phyloP scores from a whole-genome alignment of 2,329 filamentous ascomycete genomes.

The Paradendryphiella salina region DNA sequence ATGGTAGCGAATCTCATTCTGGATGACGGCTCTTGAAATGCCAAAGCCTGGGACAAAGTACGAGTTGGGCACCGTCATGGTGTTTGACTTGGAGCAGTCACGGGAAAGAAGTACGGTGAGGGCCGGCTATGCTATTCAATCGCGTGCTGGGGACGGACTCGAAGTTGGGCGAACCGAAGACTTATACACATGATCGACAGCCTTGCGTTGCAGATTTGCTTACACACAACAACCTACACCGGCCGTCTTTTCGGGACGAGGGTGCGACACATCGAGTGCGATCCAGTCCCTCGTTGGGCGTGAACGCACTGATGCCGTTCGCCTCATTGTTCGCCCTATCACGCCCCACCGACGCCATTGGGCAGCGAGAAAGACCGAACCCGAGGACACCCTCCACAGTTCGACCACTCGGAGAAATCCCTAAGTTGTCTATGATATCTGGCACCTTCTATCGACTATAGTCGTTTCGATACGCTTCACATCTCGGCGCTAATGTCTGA shows the following conservation, averaged over 20 bases:
- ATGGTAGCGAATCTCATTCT: conserved; percentile 50
- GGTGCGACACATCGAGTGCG: conserved; percentile 10
- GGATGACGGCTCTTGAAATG: conserved; percentile 50
- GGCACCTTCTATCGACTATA: conserved; percentile 7
- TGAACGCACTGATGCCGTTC: conserved; percentile 34
- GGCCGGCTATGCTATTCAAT: conserved; percentile 15
- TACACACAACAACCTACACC: conserved; percentile 19
- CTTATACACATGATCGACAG: conserved; percentile 28
- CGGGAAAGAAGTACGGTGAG: conserved; percentile 13
- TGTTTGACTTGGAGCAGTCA: conserved; percentile 1
- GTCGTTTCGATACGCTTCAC: conserved; percentile 11
- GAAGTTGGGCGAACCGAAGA: conserved; percentile 26
- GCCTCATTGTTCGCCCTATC: conserved; percentile 37
- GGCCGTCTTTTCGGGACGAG: conserved; percentile 8
- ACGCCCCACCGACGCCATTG: conserved; percentile 34
- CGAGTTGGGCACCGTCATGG: conserved; percentile 42
- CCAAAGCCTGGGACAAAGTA: conserved; percentile 51
- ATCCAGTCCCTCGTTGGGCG: conserved; percentile 27
- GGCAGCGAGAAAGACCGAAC: conserved; percentile 30
- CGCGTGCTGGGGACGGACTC: conserved; percentile 14
- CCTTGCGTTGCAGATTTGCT: conserved; percentile 7
- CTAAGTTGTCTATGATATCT: conserved; percentile 10
- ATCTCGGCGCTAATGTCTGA: conserved; percentile 8
- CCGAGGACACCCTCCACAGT: conserved; percentile 15
- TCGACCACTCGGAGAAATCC: conserved; percentile 11